phyloP scores from a whole-genome alignment of 257 asterid genomes.

The Striga asiatica region DNA sequence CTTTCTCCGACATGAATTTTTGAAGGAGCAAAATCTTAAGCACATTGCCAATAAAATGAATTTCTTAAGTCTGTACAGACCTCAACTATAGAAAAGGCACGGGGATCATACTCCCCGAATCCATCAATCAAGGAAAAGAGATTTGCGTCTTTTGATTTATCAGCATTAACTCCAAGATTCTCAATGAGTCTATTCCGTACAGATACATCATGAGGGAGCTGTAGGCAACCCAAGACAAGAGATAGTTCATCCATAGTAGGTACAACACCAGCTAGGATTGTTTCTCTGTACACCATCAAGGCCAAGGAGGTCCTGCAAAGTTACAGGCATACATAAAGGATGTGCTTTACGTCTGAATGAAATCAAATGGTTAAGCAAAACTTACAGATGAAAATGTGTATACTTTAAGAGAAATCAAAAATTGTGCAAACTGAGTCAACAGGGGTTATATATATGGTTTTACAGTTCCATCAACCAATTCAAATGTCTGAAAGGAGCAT shows the following conservation, averaged over 20 bases:
- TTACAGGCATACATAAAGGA: conserved; percentile 18
- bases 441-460: neutral
- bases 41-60: conserved; percentile 2
- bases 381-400: conserved; percentile 3
- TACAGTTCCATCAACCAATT: conserved; percentile 6
- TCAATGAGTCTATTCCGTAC: conserved; percentile 66
- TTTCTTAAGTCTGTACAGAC: conserved; percentile 27
- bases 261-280: conserved; percentile 57
- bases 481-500: neutral
- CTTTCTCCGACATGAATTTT: conserved; percentile 9
- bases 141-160: conserved; percentile 40
- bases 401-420: conserved; percentile 6
- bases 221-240: conserved; percentile 74
- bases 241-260: conserved; percentile 77
- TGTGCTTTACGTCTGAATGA: conserved; percentile 8
- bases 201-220: conserved; percentile 66
- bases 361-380: neutral
- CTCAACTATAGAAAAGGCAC: conserved; percentile 88
- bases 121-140: conserved; percentile 73
- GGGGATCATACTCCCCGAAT: conserved; percentile 94
- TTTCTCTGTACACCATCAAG: conserved; percentile 77
- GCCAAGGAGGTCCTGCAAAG: conserved; percentile 89
- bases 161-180: conserved; percentile 45
- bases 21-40: conserved; percentile 18
- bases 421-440: neutral